Evolutionary conservation across 2,329 filamentous ascomycete genomes (phyloP).

Genomic region (Colletotrichum horii): DNA sequence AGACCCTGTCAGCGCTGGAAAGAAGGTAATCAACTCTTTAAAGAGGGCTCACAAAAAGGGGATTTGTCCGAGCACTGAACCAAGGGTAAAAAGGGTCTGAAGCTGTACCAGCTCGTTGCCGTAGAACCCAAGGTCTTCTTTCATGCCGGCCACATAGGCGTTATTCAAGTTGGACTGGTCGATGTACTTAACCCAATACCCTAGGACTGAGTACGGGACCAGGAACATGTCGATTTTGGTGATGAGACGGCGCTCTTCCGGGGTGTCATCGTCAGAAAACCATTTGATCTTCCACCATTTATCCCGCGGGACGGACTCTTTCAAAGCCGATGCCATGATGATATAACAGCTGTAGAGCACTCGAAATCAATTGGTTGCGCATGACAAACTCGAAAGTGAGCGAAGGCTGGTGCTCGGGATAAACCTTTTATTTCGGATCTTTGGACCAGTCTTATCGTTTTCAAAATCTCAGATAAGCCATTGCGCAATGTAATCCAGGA

Average conservation of each 20-base stretch:
- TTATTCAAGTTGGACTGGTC: constrained; percentile 38
- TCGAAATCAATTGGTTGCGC: neutral
- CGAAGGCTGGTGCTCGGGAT: neutral
- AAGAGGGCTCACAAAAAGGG: constrained; percentile 29
- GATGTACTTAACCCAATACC: constrained; percentile 29
- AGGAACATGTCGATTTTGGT: constrained; percentile 47
- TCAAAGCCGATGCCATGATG: neutral
- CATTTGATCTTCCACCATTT: constrained; percentile 48
- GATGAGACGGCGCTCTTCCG: constrained; percentile 42
- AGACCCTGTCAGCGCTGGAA: constrained; percentile 9
- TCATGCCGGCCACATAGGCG: constrained; percentile 33
- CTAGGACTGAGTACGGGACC: constrained; percentile 34
- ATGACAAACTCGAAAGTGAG: neutral
- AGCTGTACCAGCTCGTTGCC: constrained; percentile 32
- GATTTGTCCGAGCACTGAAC: constrained; percentile 28
- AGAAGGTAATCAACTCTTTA: rapidly evolving
- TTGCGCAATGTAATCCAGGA: neutral
- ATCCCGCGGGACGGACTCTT: neutral
- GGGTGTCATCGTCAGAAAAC: constrained; percentile 54
- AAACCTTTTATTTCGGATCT: neutral
- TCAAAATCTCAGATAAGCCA: neutral
- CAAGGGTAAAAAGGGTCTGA: constrained; percentile 29
- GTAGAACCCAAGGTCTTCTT: constrained; percentile 26
- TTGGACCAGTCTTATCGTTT: neutral
- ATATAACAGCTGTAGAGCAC: neutral